These are phyloP conservation scores for Trichosporon asahii DNA, from an alignment of 1,284 basidiomycete species.

Conservation along the genomic window DNA sequence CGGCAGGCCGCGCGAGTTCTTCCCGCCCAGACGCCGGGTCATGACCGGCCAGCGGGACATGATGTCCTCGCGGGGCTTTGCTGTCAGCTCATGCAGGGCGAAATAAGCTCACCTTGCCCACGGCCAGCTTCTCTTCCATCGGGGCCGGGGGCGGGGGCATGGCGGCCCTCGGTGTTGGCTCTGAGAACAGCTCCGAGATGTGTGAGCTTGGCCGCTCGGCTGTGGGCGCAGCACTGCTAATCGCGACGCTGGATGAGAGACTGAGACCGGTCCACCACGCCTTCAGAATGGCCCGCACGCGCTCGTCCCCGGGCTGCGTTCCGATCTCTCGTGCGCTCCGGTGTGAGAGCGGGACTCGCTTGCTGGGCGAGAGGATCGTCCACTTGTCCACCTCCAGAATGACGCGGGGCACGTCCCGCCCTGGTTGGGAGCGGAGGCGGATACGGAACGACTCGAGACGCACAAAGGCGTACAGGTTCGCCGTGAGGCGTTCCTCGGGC, in stretches of 20 bases:
- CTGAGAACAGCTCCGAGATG: not conserved
- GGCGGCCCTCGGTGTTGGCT: not conserved
- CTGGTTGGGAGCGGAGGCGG: not conserved
- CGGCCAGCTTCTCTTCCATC: no score
- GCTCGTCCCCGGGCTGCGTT: not conserved
- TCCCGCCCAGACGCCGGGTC: not conserved
- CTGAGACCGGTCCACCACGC: not conserved
- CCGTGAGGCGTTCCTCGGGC: constrained; percentile 27
- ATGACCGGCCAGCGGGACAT: not conserved
- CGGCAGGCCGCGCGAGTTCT: constrained; percentile 22
- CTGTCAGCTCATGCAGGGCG: not conserved
- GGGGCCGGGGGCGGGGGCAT: not conserved
- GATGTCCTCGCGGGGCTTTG: not conserved
- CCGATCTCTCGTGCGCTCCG: not conserved
- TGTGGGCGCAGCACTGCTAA: not conserved
- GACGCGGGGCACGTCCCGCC: constrained; percentile 18
- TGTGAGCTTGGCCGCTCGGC: not conserved
- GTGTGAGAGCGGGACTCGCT: not conserved
- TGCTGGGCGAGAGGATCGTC: constrained; percentile 17
- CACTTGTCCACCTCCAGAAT: constrained; percentile 32
- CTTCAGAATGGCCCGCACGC: not conserved
- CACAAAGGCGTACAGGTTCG: constrained; percentile 31
- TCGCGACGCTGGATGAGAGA: not conserved
- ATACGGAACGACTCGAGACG: constrained; percentile 25
- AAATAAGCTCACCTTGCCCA: not conserved